Evolutionary conservation across 352 stramenopile genomes (phyloP).

Genomic region (Peronospora farinosa): DNA sequence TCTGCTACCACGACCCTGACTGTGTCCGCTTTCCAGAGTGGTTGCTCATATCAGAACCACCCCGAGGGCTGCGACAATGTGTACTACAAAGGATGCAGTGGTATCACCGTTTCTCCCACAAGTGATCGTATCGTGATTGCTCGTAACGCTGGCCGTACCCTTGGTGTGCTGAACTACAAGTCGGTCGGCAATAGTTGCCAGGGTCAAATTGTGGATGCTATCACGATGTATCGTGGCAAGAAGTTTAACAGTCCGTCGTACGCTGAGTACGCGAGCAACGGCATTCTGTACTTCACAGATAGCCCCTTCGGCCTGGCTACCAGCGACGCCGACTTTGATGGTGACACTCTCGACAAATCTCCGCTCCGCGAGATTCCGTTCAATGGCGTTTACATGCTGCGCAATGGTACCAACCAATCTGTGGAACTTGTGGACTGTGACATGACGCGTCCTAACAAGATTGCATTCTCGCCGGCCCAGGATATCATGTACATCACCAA

Average conservation of each 20-base stretch:
- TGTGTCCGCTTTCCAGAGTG: constrained; percentile 59
- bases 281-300: constrained; percentile 77
- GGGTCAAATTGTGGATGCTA: constrained; percentile 68
- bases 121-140: constrained; percentile 67
- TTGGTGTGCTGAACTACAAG: constrained; percentile 70
- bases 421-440: constrained; percentile 62
- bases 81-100: constrained; percentile 73
- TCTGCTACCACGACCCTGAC: constrained; percentile 38
- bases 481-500: constrained; percentile 80
- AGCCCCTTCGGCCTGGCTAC: constrained; percentile 69
- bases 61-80: constrained; percentile 54
- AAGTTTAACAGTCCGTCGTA: constrained; percentile 76
- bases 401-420: constrained; percentile 37
- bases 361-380: constrained; percentile 69
- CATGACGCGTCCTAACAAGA: constrained; percentile 81
- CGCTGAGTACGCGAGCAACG: constrained; percentile 52
- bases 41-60: constrained; percentile 63
- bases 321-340: constrained; percentile 48
- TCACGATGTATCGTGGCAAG: constrained; percentile 64
- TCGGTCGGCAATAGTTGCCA: constrained; percentile 40
- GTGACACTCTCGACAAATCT: constrained; percentile 59
- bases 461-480: constrained; percentile 65
- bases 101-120: constrained; percentile 58
- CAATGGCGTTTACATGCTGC: constrained; percentile 71
- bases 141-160: constrained; percentile 63